Percentiles rank a stretch among this genome's conserved stretches.
phyloP scores from a whole-genome alignment of 1,284 basidiomycete species.

The Lentinus polychrous region DNA sequence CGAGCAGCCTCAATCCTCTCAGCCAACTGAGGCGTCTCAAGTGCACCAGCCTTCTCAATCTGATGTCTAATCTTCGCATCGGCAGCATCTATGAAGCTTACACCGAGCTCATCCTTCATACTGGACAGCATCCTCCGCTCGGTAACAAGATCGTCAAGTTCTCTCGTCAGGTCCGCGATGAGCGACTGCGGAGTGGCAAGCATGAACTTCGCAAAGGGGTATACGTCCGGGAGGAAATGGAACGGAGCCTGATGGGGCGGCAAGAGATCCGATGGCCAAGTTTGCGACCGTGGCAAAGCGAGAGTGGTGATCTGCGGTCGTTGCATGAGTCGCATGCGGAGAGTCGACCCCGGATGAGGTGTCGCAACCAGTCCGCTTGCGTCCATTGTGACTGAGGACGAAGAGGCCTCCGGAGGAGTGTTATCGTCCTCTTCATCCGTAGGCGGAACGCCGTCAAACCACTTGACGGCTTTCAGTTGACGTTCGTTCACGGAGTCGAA shows the following conservation, averaged over 20 bases:
- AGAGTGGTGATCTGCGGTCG: constrained; percentile 92
- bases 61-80: constrained; percentile 71
- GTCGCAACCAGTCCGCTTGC: constrained; percentile 27
- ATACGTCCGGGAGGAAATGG: constrained; percentile 92
- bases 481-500: constrained; percentile 88
- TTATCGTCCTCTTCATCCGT: constrained; percentile 34
- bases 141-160: constrained; percentile 66
- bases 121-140: constrained; percentile 60
- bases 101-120: constrained; percentile 70
- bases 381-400: constrained; percentile 34
- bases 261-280: constrained; percentile 93
- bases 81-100: constrained; percentile 78
- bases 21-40: constrained; percentile 59
- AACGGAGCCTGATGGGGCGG: constrained; percentile 90
- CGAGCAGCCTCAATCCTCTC: constrained; percentile 54
- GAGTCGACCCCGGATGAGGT: constrained; percentile 44
- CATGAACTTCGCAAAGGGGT: constrained; percentile 91
- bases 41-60: constrained; percentile 67
- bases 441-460: constrained; percentile 50
- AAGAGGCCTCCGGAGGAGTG: constrained; percentile 30
- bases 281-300: constrained; percentile 86
- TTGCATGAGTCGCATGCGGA: constrained; percentile 88
- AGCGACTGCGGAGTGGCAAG: constrained; percentile 87
- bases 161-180: constrained; percentile 62
- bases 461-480: constrained; percentile 90